Conservation (phyloP, 129 eudicot species). For the Lactuca sativa region DNA sequence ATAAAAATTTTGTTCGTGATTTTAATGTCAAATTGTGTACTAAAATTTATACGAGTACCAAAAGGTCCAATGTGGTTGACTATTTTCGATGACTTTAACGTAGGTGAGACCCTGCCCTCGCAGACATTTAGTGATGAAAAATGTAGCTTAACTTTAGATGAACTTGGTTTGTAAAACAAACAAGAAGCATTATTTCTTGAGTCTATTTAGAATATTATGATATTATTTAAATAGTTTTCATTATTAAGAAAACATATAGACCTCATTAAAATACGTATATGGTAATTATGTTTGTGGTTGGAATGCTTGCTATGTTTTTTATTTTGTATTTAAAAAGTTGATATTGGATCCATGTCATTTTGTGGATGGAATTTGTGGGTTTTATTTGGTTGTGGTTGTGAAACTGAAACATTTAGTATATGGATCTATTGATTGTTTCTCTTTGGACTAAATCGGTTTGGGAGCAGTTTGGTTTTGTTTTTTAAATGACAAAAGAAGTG, state of each 20-base stretch:
- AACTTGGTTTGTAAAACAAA: conserved; percentile 74
- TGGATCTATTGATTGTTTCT: neutral
- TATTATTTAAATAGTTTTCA: conserved; percentile 20
- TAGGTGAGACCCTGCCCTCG: conserved; percentile 88
- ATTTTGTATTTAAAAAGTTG: conserved; percentile 26
- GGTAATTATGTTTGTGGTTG: conserved; percentile 8
- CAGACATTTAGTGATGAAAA: conserved; percentile 62
- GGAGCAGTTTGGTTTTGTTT: no score
- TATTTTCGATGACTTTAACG: neutral
- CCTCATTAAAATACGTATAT: conserved; percentile 30
- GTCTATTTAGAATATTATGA: conserved; percentile 39
- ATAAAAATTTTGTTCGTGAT: no score
- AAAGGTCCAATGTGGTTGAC: neutral
- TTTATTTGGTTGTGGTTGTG: neutral
- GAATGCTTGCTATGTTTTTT: conserved; percentile 17
- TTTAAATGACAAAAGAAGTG: no score
- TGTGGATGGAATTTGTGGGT: neutral
- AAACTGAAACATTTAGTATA: neutral
- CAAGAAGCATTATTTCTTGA: conserved; percentile 85
- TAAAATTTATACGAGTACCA: neutral
- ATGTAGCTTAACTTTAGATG: conserved; percentile 47
- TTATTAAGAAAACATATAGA: conserved; percentile 24
- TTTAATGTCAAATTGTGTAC: no score
- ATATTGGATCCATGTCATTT: conserved; percentile 11
- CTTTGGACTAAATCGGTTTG: no score